phyloP scores from a whole-genome alignment of 345 rosid species.

The Cardamine occulta region DNA sequence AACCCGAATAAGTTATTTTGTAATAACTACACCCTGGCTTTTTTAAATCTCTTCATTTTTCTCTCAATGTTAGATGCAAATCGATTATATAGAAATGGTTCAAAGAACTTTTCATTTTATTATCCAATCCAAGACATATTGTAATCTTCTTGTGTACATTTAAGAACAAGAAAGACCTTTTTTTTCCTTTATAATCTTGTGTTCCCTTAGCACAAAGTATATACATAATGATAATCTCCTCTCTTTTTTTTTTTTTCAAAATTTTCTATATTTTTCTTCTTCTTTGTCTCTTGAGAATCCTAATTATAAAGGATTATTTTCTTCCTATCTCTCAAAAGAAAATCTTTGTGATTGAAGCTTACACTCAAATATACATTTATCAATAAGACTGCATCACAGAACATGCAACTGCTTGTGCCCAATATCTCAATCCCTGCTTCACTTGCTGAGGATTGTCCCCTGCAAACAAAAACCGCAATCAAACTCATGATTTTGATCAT shows the following conservation, averaged over 20 bases:
- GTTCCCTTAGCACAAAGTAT: slow-evolving; percentile 29
- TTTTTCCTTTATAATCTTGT: not conserved
- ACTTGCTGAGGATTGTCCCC: slow-evolving; percentile 60
- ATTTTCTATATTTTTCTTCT: not conserved
- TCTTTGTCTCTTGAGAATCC: not conserved
- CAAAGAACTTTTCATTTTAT: slow-evolving; percentile 6
- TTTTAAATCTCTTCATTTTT: not conserved
- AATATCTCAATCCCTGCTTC: slow-evolving; percentile 81
- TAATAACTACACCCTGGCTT: not conserved
- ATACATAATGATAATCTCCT: slow-evolving; percentile 33
- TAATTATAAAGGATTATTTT: slow-evolving; percentile 16
- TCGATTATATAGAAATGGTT: not conserved
- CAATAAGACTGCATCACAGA: slow-evolving; percentile 62
- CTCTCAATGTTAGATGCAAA: not conserved
- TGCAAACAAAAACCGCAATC: not conserved
- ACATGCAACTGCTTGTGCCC: slow-evolving; percentile 99
- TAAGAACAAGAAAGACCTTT: slow-evolving; percentile 25
- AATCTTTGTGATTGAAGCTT: slow-evolving; percentile 26
- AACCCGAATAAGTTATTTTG: not conserved
- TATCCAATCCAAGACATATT: slow-evolving; percentile 23
- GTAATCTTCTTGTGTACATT: slow-evolving; percentile 27
- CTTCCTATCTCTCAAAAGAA: slow-evolving; percentile 33
- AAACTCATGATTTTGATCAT: slow-evolving; percentile 4
- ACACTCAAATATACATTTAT: slow-evolving; percentile 32
- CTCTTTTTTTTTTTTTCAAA: not conserved